Conservation (phyloP, 371 early-diverging fungal species). For the Coemansia sp. region DNA sequence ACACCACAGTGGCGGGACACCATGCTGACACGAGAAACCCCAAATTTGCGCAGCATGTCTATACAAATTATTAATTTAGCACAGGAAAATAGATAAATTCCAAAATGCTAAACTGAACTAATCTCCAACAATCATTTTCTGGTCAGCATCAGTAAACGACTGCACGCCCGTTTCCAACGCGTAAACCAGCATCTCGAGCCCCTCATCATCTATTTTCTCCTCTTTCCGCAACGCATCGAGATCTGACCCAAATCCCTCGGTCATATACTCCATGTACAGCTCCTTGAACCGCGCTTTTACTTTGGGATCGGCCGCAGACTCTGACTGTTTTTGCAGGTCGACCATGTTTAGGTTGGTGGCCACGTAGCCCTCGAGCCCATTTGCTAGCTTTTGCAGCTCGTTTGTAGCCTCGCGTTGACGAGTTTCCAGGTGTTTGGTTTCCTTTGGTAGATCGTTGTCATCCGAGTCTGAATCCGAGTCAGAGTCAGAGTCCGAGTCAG, state of each 20-base stretch:
- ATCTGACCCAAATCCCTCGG: constrained; percentile 39
- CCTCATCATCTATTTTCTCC: constrained; percentile 33
- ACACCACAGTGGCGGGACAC: too few relatives aligned
- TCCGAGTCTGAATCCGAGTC: constrained; percentile 26
- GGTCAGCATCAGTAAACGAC: constrained; percentile 26
- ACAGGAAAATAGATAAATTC: too few relatives aligned
- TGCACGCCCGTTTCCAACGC: constrained; percentile 31
- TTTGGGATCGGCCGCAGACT: constrained; percentile 7
- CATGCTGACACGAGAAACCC: too few relatives aligned
- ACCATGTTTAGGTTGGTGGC: constrained; percentile 40
- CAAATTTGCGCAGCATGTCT: too few relatives aligned
- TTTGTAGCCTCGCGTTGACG: constrained; percentile 9
- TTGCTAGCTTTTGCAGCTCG: constrained; percentile 4
- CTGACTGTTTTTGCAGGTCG: not conserved
- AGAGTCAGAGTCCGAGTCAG: not conserved
- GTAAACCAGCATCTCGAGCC: constrained; percentile 42
- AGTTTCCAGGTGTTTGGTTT: constrained; percentile 1
- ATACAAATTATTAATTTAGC: too few relatives aligned
- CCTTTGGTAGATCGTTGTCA: constrained; percentile 11
- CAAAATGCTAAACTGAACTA: not conserved
- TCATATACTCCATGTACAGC: constrained; percentile 45
- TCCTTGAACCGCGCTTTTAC: constrained; percentile 31
- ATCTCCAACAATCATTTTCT: constrained; percentile 35
- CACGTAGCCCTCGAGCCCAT: constrained; percentile 13
- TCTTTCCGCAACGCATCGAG: constrained; percentile 39